Conservation (phyloP, 2,329 filamentous ascomycete genomes). For the Phialophora macrospora region DNA sequence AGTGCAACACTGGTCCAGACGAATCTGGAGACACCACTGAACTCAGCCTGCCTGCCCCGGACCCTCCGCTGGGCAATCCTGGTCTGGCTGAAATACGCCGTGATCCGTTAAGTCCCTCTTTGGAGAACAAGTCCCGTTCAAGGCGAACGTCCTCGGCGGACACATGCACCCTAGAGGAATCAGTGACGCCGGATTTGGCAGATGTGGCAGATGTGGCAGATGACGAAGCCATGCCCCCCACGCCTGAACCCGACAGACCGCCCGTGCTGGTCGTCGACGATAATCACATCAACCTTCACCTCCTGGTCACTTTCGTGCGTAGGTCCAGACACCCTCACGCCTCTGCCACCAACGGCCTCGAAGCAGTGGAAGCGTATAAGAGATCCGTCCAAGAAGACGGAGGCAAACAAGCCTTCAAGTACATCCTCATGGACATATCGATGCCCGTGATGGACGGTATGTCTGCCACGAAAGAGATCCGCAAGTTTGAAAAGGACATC, state of each 20-base stretch:
- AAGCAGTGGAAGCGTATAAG: conserved; percentile 49
- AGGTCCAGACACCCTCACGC: conserved; percentile 46
- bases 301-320: conserved; percentile 52
- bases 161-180: not conserved
- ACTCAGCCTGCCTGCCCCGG: not conserved
- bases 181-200: not conserved
- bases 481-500: conserved; percentile 47
- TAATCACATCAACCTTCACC: conserved; percentile 52
- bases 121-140: not conserved
- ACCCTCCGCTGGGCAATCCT: not conserved
- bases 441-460: conserved; percentile 58
- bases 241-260: conserved; percentile 10
- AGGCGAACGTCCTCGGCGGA: not conserved
- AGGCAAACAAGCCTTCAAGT: conserved; percentile 47
- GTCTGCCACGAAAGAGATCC: conserved; percentile 54
- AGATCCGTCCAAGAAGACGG: conserved; percentile 39
- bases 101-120: not conserved
- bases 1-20: not conserved
- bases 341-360: conserved; percentile 51
- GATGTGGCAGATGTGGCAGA: not conserved
- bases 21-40: not conserved
- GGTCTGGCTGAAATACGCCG: not conserved
- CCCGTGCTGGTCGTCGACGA: conserved; percentile 53
- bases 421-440: conserved; percentile 56
- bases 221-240: not conserved